phyloP scores from a whole-genome alignment of 2,329 filamentous ascomycete species.

The Cercospora nicotianae region DNA sequence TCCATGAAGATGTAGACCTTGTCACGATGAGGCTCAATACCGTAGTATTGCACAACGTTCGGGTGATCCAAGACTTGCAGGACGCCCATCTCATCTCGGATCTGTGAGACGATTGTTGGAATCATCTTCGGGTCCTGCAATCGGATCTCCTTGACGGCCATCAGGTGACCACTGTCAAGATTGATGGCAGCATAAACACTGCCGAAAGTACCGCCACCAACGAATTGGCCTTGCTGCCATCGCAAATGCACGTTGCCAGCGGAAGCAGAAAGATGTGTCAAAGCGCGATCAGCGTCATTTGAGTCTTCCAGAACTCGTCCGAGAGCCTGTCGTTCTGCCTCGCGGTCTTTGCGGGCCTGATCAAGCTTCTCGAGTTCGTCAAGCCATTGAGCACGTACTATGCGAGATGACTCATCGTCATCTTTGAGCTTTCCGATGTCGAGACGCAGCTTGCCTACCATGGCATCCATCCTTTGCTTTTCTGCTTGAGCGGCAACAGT shows the following conservation, averaged over 20 bases:
- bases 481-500: slow-evolving; percentile 92
- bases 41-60: slow-evolving; percentile 96
- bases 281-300: slow-evolving; percentile 91
- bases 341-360: slow-evolving; percentile 71
- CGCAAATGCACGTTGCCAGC: slow-evolving; percentile 93
- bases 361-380: slow-evolving; percentile 74
- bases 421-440: slow-evolving; percentile 73
- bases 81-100: slow-evolving; percentile 95
- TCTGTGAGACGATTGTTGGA: slow-evolving; percentile 88
- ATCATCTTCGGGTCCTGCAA: slow-evolving; percentile 96
- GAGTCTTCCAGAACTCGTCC: slow-evolving; percentile 90
- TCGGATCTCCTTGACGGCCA: slow-evolving; percentile 98
- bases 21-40: slow-evolving; percentile 96
- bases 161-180: slow-evolving; percentile 88
- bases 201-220: slow-evolving; percentile 94
- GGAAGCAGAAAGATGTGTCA: slow-evolving; percentile 90
- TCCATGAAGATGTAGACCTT: slow-evolving; percentile 99
- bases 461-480: slow-evolving; percentile 79
- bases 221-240: slow-evolving; percentile 98
- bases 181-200: slow-evolving; percentile 98
- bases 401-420: slow-evolving; percentile 79
- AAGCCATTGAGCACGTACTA: slow-evolving; percentile 74
- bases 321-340: slow-evolving; percentile 81
- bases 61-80: slow-evolving; percentile 94
- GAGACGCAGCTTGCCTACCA: slow-evolving; percentile 71